Evolutionary conservation across 179 eudicot species (phyloP), one percentile per base, ranked within the genome.

Genomic region (Beta corolliflora): DNA sequence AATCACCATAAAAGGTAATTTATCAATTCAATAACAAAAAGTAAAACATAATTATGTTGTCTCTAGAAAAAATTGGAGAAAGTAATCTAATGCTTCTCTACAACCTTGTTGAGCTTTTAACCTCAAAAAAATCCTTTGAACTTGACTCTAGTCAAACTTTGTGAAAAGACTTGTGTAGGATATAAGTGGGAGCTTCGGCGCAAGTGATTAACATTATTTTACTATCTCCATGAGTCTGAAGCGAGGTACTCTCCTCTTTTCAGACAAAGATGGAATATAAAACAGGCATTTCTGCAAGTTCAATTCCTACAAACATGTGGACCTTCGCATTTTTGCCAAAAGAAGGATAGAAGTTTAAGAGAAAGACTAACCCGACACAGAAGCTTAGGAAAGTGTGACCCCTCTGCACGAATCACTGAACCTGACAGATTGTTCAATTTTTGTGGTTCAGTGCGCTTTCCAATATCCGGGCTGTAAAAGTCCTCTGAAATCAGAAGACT

Each of bases 361-460:
- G 13, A 71, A 75, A 70, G 82, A 66, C 93, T 79, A 84, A 96
- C 99, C 94, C 97, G 94, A 87, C 97, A 93, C 86, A 83, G 87
- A 56, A 96, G 95, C 93, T 91, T 94, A 71, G 93, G 89, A 36
- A 71, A 83, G 74, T 85, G 88, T 77, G 88, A 76, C 75, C 93
- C 94, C 78, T 90, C 97, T 85, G 84, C 78, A 50, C 82, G 90
- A 76, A 87, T 63, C 77, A 90, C 85, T 65, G 88, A 75, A 82
- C 87, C 87, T 77, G 92, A 80, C 52, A 81, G 84, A 76, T 84
- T 83, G 74, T 69, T 86, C 5, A 75, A 12, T 75, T 74, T 85
- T 23, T 71, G 85, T 29, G 76, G 88, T 50, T 80, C 86, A 81
- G 80, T 90, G 55, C 60, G 81, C 75, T 86, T 84, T 45, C 85